These are phyloP conservation scores for Globisporangium paroecandrum DNA, from an alignment of 352 stramenopile species.

Conservation along the genomic window DNA sequence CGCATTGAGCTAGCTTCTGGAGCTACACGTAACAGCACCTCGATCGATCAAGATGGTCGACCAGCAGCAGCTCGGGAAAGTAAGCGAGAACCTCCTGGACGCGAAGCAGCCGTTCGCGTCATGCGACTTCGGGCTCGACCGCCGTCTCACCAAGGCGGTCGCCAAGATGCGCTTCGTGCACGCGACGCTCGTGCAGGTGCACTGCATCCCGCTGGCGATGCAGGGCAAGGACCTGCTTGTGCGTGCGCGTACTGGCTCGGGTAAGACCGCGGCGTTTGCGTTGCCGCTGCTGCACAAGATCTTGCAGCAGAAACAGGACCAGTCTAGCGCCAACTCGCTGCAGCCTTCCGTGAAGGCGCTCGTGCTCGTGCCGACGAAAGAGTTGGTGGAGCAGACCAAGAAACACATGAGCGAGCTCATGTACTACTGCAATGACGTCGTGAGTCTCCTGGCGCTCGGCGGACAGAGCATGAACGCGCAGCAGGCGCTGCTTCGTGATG, in stretches of 20 bases:
- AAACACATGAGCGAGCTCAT: constrained; percentile 91
- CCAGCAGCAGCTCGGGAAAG: constrained; percentile 32
- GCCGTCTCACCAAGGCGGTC: constrained; percentile 89
- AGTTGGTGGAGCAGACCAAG: constrained; percentile 96
- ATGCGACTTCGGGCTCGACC: constrained; percentile 89
- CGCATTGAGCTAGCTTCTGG: constrained; percentile 2
- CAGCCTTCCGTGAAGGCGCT: constrained; percentile 76
- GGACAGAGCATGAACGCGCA: constrained; percentile 89
- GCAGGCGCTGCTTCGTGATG: constrained; percentile 80
- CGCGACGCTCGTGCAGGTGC: constrained; percentile 93
- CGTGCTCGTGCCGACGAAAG: constrained; percentile 96
- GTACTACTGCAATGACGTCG: constrained; percentile 96
- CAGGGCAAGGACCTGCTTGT: constrained; percentile 93
- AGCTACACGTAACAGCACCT: constrained; percentile 2
- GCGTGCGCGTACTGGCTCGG: constrained; percentile 89
- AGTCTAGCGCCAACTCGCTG: constrained; percentile 25
- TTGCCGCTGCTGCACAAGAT: constrained; percentile 93
- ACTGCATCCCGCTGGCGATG: constrained; percentile 92
- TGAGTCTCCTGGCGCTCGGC: constrained; percentile 90
- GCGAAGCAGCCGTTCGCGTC: constrained; percentile 72
- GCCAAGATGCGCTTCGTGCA: constrained; percentile 92
- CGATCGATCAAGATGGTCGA: constrained; percentile 15
- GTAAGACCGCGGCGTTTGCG: constrained; percentile 93
- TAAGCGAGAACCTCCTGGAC: constrained; percentile 75
- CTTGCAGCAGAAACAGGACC: constrained; percentile 73